Evolutionary conservation across 2,329 filamentous ascomycete species (phyloP).

Genomic region (Xylariaceae sp.): DNA sequence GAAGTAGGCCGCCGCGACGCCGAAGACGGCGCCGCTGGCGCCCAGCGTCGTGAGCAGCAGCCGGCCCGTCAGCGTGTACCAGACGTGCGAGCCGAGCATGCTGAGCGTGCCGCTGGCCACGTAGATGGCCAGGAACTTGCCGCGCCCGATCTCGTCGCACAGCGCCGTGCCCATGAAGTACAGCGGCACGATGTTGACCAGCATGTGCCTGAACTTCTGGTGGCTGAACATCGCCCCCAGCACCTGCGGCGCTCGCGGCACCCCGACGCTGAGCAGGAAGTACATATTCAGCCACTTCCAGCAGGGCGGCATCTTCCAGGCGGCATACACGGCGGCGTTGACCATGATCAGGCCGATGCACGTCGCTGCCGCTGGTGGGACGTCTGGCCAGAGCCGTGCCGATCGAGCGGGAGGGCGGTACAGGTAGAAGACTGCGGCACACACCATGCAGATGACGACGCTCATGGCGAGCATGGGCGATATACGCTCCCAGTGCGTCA

Average conservation of each 20-base stretch:
- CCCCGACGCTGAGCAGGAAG: conserved; percentile 57
- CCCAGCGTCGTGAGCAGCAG: conserved; percentile 50
- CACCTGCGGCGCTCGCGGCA: conserved; percentile 54
- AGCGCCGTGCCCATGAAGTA: conserved; percentile 59
- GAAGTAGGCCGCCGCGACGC: conserved; percentile 54
- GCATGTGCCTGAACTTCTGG: conserved; percentile 51
- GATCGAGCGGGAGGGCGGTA: conserved; percentile 44
- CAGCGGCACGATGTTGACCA: conserved; percentile 57
- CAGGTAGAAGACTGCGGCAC: conserved; percentile 35
- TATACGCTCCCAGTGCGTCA: conserved; percentile 46
- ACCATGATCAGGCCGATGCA: conserved; percentile 52
- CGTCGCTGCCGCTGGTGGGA: conserved; percentile 57
- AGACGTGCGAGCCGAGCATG: conserved; percentile 49
- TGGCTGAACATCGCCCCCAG: conserved; percentile 65
- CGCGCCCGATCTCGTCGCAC: conserved; percentile 64
- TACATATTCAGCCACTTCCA: conserved; percentile 63
- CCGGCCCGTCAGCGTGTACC: conserved; percentile 38
- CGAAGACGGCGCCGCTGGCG: conserved; percentile 58
- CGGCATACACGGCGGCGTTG: conserved; percentile 49
- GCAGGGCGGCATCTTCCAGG: conserved; percentile 57
- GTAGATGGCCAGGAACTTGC: conserved; percentile 62
- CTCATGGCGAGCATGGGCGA: conserved; percentile 46
- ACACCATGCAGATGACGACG: conserved; percentile 34
- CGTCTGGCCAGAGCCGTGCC: conserved; percentile 49
- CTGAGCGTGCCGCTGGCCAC: conserved; percentile 50